Conservation (phyloP, 345 rosid species). For the Eucalyptus melliodora region DNA sequence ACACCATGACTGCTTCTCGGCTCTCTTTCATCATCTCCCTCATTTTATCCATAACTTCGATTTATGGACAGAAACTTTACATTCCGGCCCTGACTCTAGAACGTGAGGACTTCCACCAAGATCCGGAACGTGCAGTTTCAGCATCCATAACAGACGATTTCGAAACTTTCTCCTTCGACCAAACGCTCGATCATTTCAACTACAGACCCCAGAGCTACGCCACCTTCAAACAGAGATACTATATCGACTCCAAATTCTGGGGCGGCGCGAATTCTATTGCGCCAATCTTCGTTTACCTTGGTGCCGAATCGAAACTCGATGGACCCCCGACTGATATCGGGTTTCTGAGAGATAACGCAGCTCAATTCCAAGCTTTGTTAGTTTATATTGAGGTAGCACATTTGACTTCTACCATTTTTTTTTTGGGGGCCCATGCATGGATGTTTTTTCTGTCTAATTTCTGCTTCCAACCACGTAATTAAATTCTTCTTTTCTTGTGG, state of each 20-base stretch:
- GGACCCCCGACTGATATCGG: rapidly evolving
- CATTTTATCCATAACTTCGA: neutral
- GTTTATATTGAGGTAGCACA: no score
- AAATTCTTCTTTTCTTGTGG: neutral
- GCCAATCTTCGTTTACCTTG: no score
- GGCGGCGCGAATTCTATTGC: no score
- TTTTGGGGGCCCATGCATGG: neutral
- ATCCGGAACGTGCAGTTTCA: neutral
- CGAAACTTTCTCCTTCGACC: neutral
- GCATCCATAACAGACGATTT: neutral
- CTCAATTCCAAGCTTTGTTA: no score
- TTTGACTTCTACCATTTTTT: no score
- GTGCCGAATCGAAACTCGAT: rapidly evolving
- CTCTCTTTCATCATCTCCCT: neutral
- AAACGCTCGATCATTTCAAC: neutral
- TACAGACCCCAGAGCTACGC: neutral
- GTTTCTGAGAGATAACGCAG: no score
- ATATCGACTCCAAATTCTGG: no score
- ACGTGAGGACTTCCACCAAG: neutral
- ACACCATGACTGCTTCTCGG: neutral
- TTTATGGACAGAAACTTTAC: neutral
- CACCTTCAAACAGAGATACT: no score
- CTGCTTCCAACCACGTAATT: neutral
- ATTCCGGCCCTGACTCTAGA: neutral
- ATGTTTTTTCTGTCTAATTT: neutral